Evolutionary conservation across 2,329 filamentous ascomycete species (phyloP), one percentile per base, ranked within the genome.

Genomic region (Talaromyces sp.): DNA sequence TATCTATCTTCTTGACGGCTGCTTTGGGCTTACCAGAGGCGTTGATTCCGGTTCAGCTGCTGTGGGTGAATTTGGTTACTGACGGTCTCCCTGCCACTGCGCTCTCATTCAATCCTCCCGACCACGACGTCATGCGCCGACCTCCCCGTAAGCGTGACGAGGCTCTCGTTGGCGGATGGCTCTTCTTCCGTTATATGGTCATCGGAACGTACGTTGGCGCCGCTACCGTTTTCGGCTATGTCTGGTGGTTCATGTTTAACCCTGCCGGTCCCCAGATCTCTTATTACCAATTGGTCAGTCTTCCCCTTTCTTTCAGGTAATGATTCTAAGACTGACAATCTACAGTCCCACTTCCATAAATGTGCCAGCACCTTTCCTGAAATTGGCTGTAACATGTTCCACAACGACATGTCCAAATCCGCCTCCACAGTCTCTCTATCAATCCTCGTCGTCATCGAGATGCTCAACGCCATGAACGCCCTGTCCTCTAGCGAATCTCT

Each of bases 191-290:
- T 60, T 99, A 99, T 79, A 87, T 99, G 82, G 88, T 98, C 57
- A 95, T 99, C 70, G 95, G 95, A 65, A 92, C 87, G 8, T 99
- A 99, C 67, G 95, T 99, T 63, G 95, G 95, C 73, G 83, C 92
- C 44, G 95, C 95, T 60, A 99, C 95, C 3, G 96, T 99, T 21
- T 92, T 89, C 72, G 95, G 96, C 52, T 99, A 99, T 74, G 93
- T 92, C n/a, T 99, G 95, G 95, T 99, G 92, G 91, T 99, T 98
- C 83, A 93, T 99, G 89, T 96, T 90, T 82, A 93, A 98, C 80
- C 80, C 87, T 8, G 86, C 88, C 68, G 95, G 95, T 0, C 95
- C 95, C 25, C 91, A 96, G 76, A 96, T 99, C 77, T 87, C 83
- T 66, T 96, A 98, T 81, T 89, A 85, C 76, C 91, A 99, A 75